Conservation (phyloP, 257 asterid species). For the Solanum ahanhuiri region DNA sequence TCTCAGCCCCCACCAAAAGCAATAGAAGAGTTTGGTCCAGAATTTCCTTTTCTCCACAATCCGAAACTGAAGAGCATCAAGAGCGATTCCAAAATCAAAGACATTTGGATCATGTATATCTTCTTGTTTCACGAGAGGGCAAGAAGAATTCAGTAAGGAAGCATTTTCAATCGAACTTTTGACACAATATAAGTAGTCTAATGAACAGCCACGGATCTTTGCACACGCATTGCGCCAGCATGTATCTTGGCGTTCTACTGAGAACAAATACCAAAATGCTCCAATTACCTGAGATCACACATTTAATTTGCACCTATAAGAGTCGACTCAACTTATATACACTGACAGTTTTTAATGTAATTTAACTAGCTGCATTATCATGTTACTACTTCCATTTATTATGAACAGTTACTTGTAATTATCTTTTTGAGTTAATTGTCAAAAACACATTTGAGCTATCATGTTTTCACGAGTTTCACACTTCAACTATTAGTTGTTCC, state of each 20-base stretch:
- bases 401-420: not conserved
- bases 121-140: conserved; percentile 32
- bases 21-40: conserved; percentile 29
- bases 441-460: no score
- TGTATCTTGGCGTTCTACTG: conserved; percentile 42
- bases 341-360: not conserved
- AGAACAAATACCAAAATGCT: conserved; percentile 56
- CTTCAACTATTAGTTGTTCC: not conserved
- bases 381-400: not conserved
- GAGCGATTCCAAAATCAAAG: conserved; percentile 60
- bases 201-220: not conserved
- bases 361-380: not conserved
- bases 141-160: conserved; percentile 24
- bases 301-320: not conserved
- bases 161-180: not conserved
- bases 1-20: conserved; percentile 79
- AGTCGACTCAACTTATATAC: not conserved
- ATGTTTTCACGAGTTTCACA: not conserved
- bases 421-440: not conserved
- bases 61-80: conserved; percentile 49
- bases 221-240: conserved; percentile 48
- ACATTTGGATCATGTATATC: conserved; percentile 11
- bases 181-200: conserved; percentile 25
- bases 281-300: conserved; percentile 28
- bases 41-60: conserved; percentile 28